Evolutionary conservation across 1,284 basidiomycete genomes (phyloP), one percentile per base, ranked within the genome.

Genomic region (Tremellales sp.): DNA sequence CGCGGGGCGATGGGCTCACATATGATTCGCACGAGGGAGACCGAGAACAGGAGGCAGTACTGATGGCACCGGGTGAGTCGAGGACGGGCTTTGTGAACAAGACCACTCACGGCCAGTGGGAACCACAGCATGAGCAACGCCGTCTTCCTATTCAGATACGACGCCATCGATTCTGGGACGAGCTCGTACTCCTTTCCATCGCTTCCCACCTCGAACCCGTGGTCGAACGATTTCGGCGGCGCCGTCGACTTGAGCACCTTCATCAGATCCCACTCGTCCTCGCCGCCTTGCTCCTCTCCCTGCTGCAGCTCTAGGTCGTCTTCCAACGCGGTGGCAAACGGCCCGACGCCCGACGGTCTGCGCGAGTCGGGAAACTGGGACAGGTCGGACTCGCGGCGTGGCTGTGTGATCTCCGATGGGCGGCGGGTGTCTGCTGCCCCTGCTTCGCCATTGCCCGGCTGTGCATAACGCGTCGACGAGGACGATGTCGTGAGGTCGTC

Each of bases 61-160:
- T 64, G 40, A n/a, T n/a, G n/a, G n/a, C n/a, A n/a, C n/a, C n/a
- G n/a, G n/a, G n/a, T n/a, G n/a, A n/a, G n/a, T 32, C 32, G 12
- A 29, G 21, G 18, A 28, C 26, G 31, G 28, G 40, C 12, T 8
- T 24, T 28, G 12, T 16, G 6, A 14, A 19, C 31, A 19, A 18
- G 25, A 18, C 13, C 8, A 69, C 70, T 64, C 45, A 72, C 70
- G 7, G 65, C 72, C 1, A 74, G 57, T 4, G 70, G 71, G 48
- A 72, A 73, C 57, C 69, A 70, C 47, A 73, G 53, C 70, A 72
- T 73, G 42, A 73, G 61, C 21, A 73, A 51, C 8, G 66, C 63
- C 16, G 71, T 71, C 52, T 74, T 74, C 35, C 73, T 53, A 53
- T 74, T 74, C 48, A 74, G 59, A 53, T 73, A 74, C 26, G 56